Conservation (phyloP, 345 rosid genomes). For the Boechera retrofracta region DNA sequence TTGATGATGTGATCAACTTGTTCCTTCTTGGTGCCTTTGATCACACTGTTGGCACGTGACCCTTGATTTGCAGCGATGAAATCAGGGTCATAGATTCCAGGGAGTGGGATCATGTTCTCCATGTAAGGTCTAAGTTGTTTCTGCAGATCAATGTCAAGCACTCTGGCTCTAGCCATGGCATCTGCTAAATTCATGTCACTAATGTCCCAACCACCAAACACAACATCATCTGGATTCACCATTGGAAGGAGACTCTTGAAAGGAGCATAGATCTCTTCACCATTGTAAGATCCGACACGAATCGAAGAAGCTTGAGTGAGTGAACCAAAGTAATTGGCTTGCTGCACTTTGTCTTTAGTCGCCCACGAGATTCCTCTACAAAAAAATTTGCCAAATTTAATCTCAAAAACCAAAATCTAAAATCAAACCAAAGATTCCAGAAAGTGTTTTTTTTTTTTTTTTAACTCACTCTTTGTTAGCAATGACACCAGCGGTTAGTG, state of each 20-base stretch:
- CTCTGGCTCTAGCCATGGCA: constrained; percentile 93
- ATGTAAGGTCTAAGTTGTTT: constrained; percentile 95
- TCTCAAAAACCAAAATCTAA: constrained; percentile 1
- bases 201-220: constrained; percentile 99
- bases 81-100: constrained; percentile 87
- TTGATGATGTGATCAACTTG: constrained; percentile 83
- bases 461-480: constrained; percentile 88
- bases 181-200: constrained; percentile 97
- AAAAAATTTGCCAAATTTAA: neutral
- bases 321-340: constrained; percentile 96
- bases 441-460: neutral
- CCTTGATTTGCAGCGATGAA: constrained; percentile 98
- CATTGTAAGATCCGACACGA: constrained; percentile 94
- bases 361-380: constrained; percentile 99
- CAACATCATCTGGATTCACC: constrained; percentile 95
- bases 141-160: constrained; percentile 90
- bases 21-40: constrained; percentile 89
- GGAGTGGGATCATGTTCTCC: constrained; percentile 95
- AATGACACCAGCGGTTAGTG: constrained; percentile 86
- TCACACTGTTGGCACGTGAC: constrained; percentile 83
- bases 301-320: constrained; percentile 91
- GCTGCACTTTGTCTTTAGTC: constrained; percentile 95
- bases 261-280: constrained; percentile 97
- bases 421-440: neutral
- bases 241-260: constrained; percentile 96